These are phyloP conservation scores for Seiridium cupressi DNA, from an alignment of 2,329 filamentous ascomycete genomes.

Conservation along the genomic window DNA sequence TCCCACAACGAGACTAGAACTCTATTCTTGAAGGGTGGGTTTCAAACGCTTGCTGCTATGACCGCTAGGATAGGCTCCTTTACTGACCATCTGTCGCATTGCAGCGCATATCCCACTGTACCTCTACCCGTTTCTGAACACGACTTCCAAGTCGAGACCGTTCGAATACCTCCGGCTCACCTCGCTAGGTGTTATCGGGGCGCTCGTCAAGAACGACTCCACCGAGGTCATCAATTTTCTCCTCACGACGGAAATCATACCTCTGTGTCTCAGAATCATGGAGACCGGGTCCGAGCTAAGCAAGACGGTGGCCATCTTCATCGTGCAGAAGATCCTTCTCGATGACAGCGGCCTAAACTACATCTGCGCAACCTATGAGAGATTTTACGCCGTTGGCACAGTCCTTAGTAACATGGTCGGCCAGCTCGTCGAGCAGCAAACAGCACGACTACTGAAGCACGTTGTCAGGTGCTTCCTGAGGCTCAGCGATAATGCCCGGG, in stretches of 20 bases:
- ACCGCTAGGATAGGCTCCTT: not conserved
- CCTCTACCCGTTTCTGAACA: conserved; percentile 97
- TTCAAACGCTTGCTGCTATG: not conserved
- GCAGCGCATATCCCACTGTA: conserved; percentile 95
- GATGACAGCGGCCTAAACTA: conserved; percentile 97
- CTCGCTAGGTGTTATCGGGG: conserved; percentile 93
- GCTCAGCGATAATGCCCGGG: conserved; percentile 92
- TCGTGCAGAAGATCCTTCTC: conserved; percentile 96
- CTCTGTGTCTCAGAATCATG: conserved; percentile 96
- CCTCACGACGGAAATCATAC: conserved; percentile 96
- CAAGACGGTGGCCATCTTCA: conserved; percentile 99
- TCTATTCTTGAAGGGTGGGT: conserved; percentile 84
- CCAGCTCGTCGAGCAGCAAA: conserved; percentile 96
- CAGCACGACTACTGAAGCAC: conserved; percentile 91
- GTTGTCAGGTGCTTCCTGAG: conserved; percentile 95
- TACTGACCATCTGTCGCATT: conserved; percentile 16
- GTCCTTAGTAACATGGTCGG: conserved; percentile 98
- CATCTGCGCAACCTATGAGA: conserved; percentile 97
- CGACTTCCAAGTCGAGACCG: conserved; percentile 93
- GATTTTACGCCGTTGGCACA: conserved; percentile 96
- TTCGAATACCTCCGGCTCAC: conserved; percentile 97
- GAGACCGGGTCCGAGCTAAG: conserved; percentile 97
- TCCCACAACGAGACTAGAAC: conserved; percentile 95
- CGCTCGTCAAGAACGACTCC: conserved; percentile 97
- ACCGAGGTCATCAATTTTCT: conserved; percentile 99